Evolutionary conservation across 441 rosid species (phyloP).

Genomic region (Monsonia emarginata): DNA sequence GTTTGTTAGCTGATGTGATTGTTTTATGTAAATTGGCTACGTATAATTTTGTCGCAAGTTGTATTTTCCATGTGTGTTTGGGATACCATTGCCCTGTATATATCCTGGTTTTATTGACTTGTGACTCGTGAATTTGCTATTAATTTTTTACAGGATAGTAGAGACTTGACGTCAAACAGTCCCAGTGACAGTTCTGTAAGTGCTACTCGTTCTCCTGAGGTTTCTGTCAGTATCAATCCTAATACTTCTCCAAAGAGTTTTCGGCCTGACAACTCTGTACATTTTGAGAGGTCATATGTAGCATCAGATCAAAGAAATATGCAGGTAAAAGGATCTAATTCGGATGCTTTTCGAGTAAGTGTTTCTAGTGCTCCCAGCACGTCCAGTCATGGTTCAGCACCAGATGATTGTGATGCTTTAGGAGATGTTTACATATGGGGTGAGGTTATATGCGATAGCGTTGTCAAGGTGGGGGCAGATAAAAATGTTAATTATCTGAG

Average conservation of each 20-base stretch:
- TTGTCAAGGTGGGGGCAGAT: conserved; percentile 71
- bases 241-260: conserved; percentile 75
- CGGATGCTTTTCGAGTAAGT: conserved; percentile 88
- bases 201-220: conserved; percentile 69
- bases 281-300: conserved; percentile 76
- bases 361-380: conserved; percentile 94
- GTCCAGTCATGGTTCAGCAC: conserved; percentile 96
- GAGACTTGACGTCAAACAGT: conserved; percentile 56
- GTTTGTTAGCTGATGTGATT: background rate
- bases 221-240: conserved; percentile 54
- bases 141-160: conserved; percentile 49
- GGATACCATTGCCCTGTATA: background rate
- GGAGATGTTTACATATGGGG: conserved; percentile 98
- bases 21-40: background rate
- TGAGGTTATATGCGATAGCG: conserved; percentile 74
- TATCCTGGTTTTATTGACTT: background rate
- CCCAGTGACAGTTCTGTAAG: conserved; percentile 88
- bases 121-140: background rate
- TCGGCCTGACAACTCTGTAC: conserved; percentile 61
- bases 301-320: conserved; percentile 75
- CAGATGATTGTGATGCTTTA: conserved; percentile 91
- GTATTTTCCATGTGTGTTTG: background rate
- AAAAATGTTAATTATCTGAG: conserved; percentile 46
- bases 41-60: background rate
- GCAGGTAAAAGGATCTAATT: conserved; percentile 47